Conservation (phyloP, 2,329 filamentous ascomycete species). For the Cladosporium phlei region DNA sequence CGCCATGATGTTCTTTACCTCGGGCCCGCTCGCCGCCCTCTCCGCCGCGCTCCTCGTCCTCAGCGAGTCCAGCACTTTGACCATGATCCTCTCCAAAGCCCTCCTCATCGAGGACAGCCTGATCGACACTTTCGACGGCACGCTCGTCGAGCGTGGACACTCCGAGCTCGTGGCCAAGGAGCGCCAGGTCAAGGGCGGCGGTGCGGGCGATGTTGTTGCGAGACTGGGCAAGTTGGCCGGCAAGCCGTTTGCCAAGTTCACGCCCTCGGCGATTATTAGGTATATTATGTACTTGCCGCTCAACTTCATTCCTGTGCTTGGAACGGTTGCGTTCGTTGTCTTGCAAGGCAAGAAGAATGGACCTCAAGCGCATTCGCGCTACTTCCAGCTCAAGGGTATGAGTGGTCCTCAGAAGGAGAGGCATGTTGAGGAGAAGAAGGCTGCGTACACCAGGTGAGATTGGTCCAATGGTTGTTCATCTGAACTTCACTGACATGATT, state of each 20-base stretch:
- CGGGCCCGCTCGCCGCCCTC: slow-evolving; percentile 73
- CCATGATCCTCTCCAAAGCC: slow-evolving; percentile 55
- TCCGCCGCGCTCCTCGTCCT: slow-evolving; percentile 64
- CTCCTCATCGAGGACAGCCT: slow-evolving; percentile 79
- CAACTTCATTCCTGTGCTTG: slow-evolving; percentile 81
- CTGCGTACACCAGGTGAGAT: slow-evolving; percentile 73
- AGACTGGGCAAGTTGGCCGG: slow-evolving; percentile 54
- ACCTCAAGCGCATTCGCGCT: slow-evolving; percentile 57
- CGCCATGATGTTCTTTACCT: slow-evolving; percentile 75
- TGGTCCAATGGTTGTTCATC: not conserved
- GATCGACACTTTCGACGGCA: slow-evolving; percentile 82
- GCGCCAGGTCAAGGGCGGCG: slow-evolving; percentile 60
- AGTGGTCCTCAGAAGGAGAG: slow-evolving; percentile 57
- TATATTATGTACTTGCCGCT: slow-evolving; percentile 84
- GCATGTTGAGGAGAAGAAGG: slow-evolving; percentile 66
- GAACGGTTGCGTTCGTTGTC: slow-evolving; percentile 73
- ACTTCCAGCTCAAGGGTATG: slow-evolving; percentile 91
- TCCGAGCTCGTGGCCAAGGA: slow-evolving; percentile 66
- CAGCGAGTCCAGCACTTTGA: slow-evolving; percentile 47
- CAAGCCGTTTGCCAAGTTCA: slow-evolving; percentile 51
- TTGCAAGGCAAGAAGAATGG: slow-evolving; percentile 58
- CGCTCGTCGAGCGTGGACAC: slow-evolving; percentile 51
- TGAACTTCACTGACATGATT: not conserved
- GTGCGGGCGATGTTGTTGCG: slow-evolving; percentile 47
- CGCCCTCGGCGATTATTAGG: slow-evolving; percentile 59